phyloP scores from a whole-genome alignment of 805 yeast species.

The Starmerella potacharoeniae region DNA sequence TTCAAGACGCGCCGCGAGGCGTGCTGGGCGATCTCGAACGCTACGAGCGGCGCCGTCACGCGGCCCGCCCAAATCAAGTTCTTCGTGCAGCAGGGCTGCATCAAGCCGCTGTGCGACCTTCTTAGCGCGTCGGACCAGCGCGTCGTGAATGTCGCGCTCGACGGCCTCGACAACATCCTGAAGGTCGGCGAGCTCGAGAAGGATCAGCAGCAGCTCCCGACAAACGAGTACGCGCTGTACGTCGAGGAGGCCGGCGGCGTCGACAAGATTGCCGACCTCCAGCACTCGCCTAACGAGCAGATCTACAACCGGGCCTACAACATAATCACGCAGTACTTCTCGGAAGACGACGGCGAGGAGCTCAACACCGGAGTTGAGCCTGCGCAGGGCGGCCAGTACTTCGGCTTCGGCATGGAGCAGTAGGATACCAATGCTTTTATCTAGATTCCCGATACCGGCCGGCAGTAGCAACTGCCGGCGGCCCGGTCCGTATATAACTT shows the following conservation, averaged over 20 bases:
- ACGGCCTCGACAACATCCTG: conserved; percentile 85
- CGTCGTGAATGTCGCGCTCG: conserved; percentile 88
- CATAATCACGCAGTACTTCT: conserved; percentile 84
- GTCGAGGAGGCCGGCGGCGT: conserved; percentile 98
- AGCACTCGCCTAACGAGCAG: conserved; percentile 80
- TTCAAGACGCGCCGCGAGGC: conserved; percentile 97
- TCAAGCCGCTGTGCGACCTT: conserved; percentile 92
- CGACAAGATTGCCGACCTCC: conserved; percentile 90
- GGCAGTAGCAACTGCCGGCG: neutral
- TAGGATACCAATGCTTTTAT: neutral
- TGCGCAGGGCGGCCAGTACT: conserved; percentile 69
- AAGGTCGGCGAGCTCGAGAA: conserved; percentile 90
- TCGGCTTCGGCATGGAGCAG: conserved; percentile 54
- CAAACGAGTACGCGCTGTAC: conserved; percentile 79
- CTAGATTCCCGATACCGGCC: neutral
- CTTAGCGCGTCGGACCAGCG: conserved; percentile 78
- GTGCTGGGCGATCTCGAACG: conserved; percentile 98
- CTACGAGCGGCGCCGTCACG: conserved; percentile 86
- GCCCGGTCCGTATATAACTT: neutral
- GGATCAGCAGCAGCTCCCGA: conserved; percentile 55
- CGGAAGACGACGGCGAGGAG: conserved; percentile 54
- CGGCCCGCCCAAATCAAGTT: conserved; percentile 90
- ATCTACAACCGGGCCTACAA: conserved; percentile 83
- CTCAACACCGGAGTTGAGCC: conserved; percentile 57
- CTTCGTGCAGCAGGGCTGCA: conserved; percentile 88